These are phyloP conservation scores for Aristolochia contorta DNA, from an alignment of 164 flowering plant genomes.

Conservation along the genomic window DNA sequence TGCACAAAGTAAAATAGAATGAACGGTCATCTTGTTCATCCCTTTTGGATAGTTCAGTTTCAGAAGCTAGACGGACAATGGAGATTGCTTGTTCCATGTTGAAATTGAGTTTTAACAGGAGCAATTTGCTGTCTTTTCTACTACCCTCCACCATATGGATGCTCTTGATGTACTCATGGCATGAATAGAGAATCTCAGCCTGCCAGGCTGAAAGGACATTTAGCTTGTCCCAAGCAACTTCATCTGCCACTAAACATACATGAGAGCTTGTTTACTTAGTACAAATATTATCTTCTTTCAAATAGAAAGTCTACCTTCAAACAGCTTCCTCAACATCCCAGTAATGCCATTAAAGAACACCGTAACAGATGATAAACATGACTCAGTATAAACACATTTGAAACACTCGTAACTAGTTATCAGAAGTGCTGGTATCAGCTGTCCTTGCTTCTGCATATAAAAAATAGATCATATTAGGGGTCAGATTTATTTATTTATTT, in stretches of 20 bases:
- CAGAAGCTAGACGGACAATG: conserved; percentile 44
- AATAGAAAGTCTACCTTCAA: conserved; percentile 35
- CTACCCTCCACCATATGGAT: conserved; percentile 40
- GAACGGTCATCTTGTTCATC: conserved; percentile 12
- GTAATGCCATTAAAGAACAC: conserved; percentile 32
- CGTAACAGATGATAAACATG: conserved; percentile 31
- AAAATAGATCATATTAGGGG: neutral
- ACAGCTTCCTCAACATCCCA: conserved; percentile 24
- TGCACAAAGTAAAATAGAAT: conserved; percentile 21
- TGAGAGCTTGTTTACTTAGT: neutral
- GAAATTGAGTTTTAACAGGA: conserved; percentile 56
- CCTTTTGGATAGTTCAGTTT: conserved; percentile 20
- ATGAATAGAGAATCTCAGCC: conserved; percentile 25
- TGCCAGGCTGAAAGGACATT: conserved; percentile 44
- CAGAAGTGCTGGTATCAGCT: conserved; percentile 42
- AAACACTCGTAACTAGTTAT: conserved; percentile 50
- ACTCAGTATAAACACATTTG: conserved; percentile 49
- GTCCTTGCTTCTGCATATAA: conserved; percentile 49
- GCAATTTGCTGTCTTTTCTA: conserved; percentile 30
- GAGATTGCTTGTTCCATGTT: conserved; percentile 47
- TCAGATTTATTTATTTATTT: too few species aligned
- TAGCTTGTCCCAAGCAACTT: conserved; percentile 22
- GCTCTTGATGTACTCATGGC: conserved; percentile 37
- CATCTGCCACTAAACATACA: conserved; percentile 36
- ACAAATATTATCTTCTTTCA: neutral